Evolutionary conservation across 257 asterid genomes (phyloP).

Genomic region (Solanum paucissectum): DNA sequence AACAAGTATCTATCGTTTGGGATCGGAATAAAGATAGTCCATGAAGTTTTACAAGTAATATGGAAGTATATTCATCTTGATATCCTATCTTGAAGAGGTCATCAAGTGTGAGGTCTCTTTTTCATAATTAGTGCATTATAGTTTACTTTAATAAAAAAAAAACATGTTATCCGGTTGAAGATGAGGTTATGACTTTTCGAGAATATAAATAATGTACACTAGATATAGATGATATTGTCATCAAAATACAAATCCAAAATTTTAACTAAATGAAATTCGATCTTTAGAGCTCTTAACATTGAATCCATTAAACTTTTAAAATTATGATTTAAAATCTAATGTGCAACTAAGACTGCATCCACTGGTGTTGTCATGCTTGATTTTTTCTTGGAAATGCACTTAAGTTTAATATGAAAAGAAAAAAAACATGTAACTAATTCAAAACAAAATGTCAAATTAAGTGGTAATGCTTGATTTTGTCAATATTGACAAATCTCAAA

Average conservation of each 20-base stretch:
- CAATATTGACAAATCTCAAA: background rate
- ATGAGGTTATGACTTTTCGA: background rate
- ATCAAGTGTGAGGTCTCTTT: background rate
- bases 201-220: background rate
- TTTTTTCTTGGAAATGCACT: background rate
- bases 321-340: background rate
- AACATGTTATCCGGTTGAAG: background rate
- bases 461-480: background rate
- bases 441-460: background rate
- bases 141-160: background rate
- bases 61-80: background rate
- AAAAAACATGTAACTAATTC: background rate
- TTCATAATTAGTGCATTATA: background rate
- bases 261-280: background rate
- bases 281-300: background rate
- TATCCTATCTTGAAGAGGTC: background rate
- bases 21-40: background rate
- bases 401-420: background rate
- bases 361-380: background rate
- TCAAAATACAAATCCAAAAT: background rate
- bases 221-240: background rate
- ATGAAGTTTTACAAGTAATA: background rate
- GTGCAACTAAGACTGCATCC: background rate
- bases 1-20: background rate
- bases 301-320: background rate